A percentile compares a stretch with the other conserved stretches of the same genome.
These are phyloP conservation scores for Xylariaceae sp. DNA, from an alignment of 2,329 filamentous ascomycete genomes.

Conservation along the genomic window DNA sequence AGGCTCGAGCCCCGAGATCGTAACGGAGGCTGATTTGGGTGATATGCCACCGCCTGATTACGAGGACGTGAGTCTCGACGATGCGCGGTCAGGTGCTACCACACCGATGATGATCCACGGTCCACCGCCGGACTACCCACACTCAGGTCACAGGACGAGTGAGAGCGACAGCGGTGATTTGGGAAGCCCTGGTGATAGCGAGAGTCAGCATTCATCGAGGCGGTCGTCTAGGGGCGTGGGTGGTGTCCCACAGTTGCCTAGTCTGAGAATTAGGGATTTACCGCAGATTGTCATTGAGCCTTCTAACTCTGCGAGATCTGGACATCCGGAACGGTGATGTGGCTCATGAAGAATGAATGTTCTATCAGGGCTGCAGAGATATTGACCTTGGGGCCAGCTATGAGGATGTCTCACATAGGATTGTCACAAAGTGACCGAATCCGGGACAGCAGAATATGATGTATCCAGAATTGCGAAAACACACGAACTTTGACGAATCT, in stretches of 20 bases:
- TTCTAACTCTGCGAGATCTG: conserved; percentile 33
- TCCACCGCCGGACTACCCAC: conserved; percentile 52
- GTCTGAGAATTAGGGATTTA: conserved; percentile 46
- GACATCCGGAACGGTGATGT: conserved; percentile 25
- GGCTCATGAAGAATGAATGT: no score
- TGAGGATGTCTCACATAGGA: no score
- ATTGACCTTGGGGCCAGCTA: no score
- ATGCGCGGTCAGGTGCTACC: conserved; percentile 37
- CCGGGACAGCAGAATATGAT: no score
- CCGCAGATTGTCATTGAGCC: conserved; percentile 60
- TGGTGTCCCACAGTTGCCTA: conserved; percentile 49
- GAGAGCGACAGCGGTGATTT: conserved; percentile 26
- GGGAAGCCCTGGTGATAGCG: conserved; percentile 12
- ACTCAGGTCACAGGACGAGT: conserved; percentile 17
- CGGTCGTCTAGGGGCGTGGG: conserved; percentile 36
- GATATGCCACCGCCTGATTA: conserved; percentile 54
- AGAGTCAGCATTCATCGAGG: conserved; percentile 22
- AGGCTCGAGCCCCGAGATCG: conserved; percentile 52
- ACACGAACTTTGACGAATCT: no score
- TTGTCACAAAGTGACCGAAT: no score
- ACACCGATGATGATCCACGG: conserved; percentile 41
- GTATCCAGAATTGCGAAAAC: no score
- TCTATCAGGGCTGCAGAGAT: no score
- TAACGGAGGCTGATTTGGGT: conserved; percentile 49
- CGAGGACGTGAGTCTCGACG: conserved; percentile 46